Evolutionary conservation across 345 rosid species (phyloP), one percentile per base, ranked within the genome.

Genomic region (Theobroma cacao): DNA sequence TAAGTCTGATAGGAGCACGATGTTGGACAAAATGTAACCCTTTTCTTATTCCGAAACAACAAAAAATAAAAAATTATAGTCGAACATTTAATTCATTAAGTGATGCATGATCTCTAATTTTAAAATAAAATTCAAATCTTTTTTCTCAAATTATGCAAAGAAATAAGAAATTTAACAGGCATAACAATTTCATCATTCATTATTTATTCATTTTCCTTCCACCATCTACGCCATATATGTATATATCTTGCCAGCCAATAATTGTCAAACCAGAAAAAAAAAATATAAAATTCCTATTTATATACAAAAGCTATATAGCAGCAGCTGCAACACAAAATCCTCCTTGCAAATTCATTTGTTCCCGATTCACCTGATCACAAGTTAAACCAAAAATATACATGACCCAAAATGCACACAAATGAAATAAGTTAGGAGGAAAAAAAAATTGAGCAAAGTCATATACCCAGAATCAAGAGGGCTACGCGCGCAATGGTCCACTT

Each of bases 221-320:
- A 76, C 45, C 77, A 36, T 76, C 78, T 59, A 78, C 60, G 79
- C 60, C 78, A 78, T 69, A 79, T 80, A 80, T 63, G 75, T 80
- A 61, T 72, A 53, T 70, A 62, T 59, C 79, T 80, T 30, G 74
- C 52, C 34, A 22, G 74, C 73, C 75, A 78, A 68, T 64, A 79
- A 74, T 61, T 48, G 66, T 63, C 55, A 71, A 48, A 62, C 36
- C 22, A 4, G 68, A 20, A 30, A 33, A 18, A 70, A 50, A 77
- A 63, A 56, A 14, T 45, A 74, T 68, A 78, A 74, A 74, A 55
- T 74, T 79, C 76, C 89, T 87, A 87, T 79, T 74, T 86, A 86
- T 86, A 55, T 87, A 87, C 90, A 87, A 75, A 69, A 61, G 62
- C 58, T 56, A 77, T 75, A n/a, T n/a, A n/a, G n/a, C n/a, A 72